Base-by-base conservation (phyloP, 2,329 filamentous ascomycete species). In the Rugonectria rugulosa region DNA sequence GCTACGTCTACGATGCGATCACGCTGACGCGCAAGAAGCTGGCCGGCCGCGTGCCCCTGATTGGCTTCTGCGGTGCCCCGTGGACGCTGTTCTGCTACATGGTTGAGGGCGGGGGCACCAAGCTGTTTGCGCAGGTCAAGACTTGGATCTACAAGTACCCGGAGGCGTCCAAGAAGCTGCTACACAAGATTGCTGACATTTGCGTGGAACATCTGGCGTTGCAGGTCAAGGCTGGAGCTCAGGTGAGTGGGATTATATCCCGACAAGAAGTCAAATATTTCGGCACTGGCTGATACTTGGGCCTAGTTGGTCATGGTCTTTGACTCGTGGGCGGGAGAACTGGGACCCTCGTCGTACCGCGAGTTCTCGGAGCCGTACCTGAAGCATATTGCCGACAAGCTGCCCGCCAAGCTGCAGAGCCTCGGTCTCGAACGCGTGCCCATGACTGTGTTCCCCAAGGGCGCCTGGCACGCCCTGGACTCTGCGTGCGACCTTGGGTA, bases 21-120 rank as follows among this genome's bases (percentile, higher is more conserved):
- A 96, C 92, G 1, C 74, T 97, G 69, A 98, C 95, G 21, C 83
- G 95, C 64, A 83, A 91, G 73, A 97, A 97, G 81, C 78, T 99
- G 47, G 82, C 88, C 42, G 95, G 95, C 1, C 83, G 92, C 40
- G 95, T 99, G 26, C 95, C 95, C 6, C 77, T 99, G 62, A 96
- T 97, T 72, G 95, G 95, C 29, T 99, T 99, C 79, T 97, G 93
- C 68, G 95, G 95, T 50, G 93, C 95, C 7, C 95, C 95, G 1
- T 99, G 95, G 92, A 99, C 95, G 2, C 77, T 99, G 56, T 84
- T 99, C 70, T 97, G 94, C 79, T 99, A 99, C 79, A 99, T 99
- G 95, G 92, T 98, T 15, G 95, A 99, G 76, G 95, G 95, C 14
- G 95, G 95, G 42, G 95, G 95, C 37, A 96, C 90, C 65, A 98